phyloP scores from a whole-genome alignment of 768 basidiomycete species.

The Scleroderma bovista region DNA sequence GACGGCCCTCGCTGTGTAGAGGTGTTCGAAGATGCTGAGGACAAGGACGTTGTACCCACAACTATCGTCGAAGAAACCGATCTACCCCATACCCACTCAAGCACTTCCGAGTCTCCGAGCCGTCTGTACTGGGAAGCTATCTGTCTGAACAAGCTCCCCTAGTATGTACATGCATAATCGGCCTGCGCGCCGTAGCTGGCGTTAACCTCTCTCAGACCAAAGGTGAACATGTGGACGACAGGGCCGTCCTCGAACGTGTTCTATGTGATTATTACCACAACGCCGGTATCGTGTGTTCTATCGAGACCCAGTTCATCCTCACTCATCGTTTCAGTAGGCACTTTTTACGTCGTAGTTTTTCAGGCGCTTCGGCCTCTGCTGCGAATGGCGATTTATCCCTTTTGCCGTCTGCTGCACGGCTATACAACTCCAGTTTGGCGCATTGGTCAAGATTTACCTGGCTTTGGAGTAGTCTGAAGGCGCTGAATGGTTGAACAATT shows the following conservation, averaged over 20 bases:
- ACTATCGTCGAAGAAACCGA: slow-evolving; percentile 62
- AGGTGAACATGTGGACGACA: slow-evolving; percentile 66
- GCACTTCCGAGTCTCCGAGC: slow-evolving; percentile 22
- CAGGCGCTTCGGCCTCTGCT: slow-evolving; percentile 81
- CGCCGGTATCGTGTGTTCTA: slow-evolving; percentile 63
- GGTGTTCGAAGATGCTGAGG: slow-evolving; percentile 41
- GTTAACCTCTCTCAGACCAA: slow-evolving; percentile 50
- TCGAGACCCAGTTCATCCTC: neutral
- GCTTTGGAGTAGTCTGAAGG: slow-evolving; percentile 82
- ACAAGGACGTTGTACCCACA: slow-evolving; percentile 53
- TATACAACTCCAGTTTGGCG: slow-evolving; percentile 82
- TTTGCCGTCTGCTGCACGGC: slow-evolving; percentile 83
- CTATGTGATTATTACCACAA: slow-evolving; percentile 83
- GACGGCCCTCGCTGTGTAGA: slow-evolving; percentile 23
- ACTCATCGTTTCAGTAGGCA: slow-evolving; percentile 43
- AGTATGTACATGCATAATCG: slow-evolving; percentile 81
- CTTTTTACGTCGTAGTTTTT: slow-evolving; percentile 81
- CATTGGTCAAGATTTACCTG: slow-evolving; percentile 83
- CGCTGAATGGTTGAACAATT: slow-evolving; percentile 94
- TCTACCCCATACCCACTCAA: slow-evolving; percentile 13
- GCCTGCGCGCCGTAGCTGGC: slow-evolving; percentile 70
- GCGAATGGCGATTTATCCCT: slow-evolving; percentile 86
- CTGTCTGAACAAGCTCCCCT: slow-evolving; percentile 48
- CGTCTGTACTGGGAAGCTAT: slow-evolving; percentile 51
- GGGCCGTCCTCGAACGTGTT: slow-evolving; percentile 59